Conservation (phyloP, 2,329 filamentous ascomycete species). For the Talaromyces sp. region DNA sequence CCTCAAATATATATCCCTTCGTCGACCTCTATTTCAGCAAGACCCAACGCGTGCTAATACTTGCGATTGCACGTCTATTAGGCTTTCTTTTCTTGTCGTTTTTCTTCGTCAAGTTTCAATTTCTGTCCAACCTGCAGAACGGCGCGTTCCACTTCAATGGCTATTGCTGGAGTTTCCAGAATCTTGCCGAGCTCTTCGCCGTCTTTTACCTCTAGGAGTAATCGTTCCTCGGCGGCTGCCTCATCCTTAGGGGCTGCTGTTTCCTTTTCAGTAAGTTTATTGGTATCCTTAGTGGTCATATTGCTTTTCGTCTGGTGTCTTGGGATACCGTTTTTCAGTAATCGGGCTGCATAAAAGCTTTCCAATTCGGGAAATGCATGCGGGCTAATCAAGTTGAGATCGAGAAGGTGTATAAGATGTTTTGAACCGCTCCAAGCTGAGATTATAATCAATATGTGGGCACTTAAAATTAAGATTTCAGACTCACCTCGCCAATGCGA, state of each 20-base stretch:
- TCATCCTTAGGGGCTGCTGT: constrained; percentile 19
- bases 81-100: neutral
- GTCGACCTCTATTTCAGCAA: neutral
- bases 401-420: constrained; percentile 76
- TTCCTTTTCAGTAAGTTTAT: neutral
- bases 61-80: neutral
- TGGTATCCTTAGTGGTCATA: neutral
- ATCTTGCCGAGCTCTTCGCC: constrained; percentile 59
- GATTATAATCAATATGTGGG: constrained; percentile 21
- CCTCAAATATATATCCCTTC: neutral
- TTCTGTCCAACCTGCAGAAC: constrained; percentile 65
- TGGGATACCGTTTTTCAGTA: constrained; percentile 21
- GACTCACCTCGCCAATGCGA: constrained; percentile 71
- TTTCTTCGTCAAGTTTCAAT: constrained; percentile 26
- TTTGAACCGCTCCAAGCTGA: constrained; percentile 74
- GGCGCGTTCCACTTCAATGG: constrained; percentile 70
- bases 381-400: constrained; percentile 66
- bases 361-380: constrained; percentile 69
- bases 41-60: neutral
- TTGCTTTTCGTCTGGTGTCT: neutral
- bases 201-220: constrained; percentile 47
- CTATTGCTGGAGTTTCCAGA: constrained; percentile 66
- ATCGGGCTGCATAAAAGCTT: constrained; percentile 61
- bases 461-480: constrained; percentile 13
- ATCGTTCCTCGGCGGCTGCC: constrained; percentile 44